These are phyloP conservation scores for Phoenix roebelenii DNA, from an alignment of 176 grass and related monocot genomes.

Conservation along the genomic window DNA sequence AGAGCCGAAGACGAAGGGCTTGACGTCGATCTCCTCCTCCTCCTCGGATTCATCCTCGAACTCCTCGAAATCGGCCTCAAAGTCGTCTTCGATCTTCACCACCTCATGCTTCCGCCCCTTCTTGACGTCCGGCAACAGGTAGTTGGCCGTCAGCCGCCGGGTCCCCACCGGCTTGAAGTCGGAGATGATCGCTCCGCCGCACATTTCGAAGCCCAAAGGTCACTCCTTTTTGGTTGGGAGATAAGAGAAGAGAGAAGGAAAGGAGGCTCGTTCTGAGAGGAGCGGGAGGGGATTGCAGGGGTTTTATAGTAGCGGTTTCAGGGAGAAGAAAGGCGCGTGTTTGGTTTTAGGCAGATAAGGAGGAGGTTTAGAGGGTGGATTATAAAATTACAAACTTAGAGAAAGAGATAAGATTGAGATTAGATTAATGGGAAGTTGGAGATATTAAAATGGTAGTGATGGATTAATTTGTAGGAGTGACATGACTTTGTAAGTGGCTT, in stretches of 20 bases:
- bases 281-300: too few species aligned
- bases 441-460: too few species aligned
- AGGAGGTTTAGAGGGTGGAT: too few species aligned
- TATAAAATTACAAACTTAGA: too few species aligned
- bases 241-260: not conserved
- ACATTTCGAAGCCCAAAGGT: conserved; percentile 27
- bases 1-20: conserved; percentile 30
- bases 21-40: conserved; percentile 16
- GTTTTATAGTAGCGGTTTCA: too few species aligned
- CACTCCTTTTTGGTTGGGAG: not conserved
- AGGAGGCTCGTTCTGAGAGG: not conserved
- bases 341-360: too few species aligned
- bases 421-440: too few species aligned
- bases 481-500: too few species aligned
- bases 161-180: conserved; percentile 30
- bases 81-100: conserved; percentile 27
- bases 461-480: too few species aligned
- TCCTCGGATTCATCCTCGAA: conserved; percentile 44
- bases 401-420: too few species aligned
- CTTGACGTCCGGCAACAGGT: conserved; percentile 13
- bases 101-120: conserved; percentile 5
- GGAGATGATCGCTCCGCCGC: conserved; percentile 66
- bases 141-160: conserved; percentile 20
- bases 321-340: too few species aligned
- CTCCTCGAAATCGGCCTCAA: conserved; percentile 57